A percentile compares a stretch with the other conserved stretches of the same genome.
Conservation (phyloP, 2,329 filamentous ascomycete genomes). For the Phialemonium atrogriseum region DNA sequence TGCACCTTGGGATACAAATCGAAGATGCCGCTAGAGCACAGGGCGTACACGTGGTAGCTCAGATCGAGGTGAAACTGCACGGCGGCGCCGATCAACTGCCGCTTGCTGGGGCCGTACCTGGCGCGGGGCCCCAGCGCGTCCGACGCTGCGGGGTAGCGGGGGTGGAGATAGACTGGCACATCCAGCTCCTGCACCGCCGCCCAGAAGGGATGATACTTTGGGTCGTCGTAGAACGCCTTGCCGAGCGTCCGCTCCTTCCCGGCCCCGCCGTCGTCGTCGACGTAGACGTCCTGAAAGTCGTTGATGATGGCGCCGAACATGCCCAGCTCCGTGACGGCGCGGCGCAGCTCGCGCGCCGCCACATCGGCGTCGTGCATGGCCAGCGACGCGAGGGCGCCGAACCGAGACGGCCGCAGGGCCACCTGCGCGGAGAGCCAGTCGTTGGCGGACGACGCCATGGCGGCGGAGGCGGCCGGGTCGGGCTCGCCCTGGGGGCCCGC, state of each 20-base stretch:
- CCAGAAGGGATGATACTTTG: slow-evolving; percentile 22
- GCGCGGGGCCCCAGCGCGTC: slow-evolving; percentile 14
- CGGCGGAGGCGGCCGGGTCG: slow-evolving; percentile 15
- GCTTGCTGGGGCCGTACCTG: slow-evolving; percentile 19
- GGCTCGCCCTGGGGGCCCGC: slow-evolving; percentile 22
- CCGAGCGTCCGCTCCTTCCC: slow-evolving; percentile 8
- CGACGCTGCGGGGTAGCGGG: slow-evolving; percentile 19
- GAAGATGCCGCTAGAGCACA: slow-evolving; percentile 33
- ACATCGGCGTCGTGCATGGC: slow-evolving; percentile 22
- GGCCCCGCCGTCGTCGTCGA: slow-evolving; percentile 7
- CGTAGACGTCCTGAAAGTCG: slow-evolving; percentile 19
- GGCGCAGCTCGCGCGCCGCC: slow-evolving; percentile 19
- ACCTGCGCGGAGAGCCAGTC: slow-evolving; percentile 23
- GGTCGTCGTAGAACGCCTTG: slow-evolving; percentile 22
- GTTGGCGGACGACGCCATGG: slow-evolving; percentile 20
- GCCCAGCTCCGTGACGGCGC: slow-evolving; percentile 22
- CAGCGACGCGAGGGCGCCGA: slow-evolving; percentile 22
- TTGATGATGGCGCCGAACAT: slow-evolving; percentile 25
- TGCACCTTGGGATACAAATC: slow-evolving; percentile 31
- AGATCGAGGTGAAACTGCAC: slow-evolving; percentile 33
- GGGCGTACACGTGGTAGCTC: slow-evolving; percentile 34
- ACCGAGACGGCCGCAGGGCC: slow-evolving; percentile 16
- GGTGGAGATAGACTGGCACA: slow-evolving; percentile 26
- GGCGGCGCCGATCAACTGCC: slow-evolving; percentile 24
- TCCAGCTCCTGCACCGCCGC: slow-evolving; percentile 19